Conservation (phyloP, 1,284 basidiomycete species). For the Garcileccinum viscosum region DNA sequence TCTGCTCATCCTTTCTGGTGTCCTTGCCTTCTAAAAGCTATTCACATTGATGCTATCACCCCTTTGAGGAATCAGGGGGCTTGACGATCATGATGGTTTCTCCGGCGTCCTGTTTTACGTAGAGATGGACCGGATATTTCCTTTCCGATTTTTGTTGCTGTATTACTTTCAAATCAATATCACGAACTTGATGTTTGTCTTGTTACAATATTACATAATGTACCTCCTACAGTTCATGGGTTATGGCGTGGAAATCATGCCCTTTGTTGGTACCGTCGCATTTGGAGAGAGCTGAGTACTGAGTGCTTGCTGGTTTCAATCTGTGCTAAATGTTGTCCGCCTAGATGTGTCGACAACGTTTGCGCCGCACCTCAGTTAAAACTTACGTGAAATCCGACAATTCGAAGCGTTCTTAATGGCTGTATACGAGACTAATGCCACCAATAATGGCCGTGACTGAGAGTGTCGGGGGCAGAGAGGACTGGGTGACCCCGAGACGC, state of each 20-base stretch:
- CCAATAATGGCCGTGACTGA: background rate
- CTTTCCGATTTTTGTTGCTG: slow-evolving; percentile 20
- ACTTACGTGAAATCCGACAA: background rate
- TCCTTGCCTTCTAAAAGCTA: slow-evolving; percentile 25
- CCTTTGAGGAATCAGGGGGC: background rate
- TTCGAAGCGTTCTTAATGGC: background rate
- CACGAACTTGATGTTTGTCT: slow-evolving; percentile 11
- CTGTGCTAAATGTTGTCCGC: background rate
- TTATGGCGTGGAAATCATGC: no score
- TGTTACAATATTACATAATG: background rate
- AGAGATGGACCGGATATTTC: slow-evolving; percentile 6
- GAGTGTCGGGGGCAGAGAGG: background rate
- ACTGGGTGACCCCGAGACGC: background rate
- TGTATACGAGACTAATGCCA: background rate
- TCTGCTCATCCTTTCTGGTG: slow-evolving; percentile 30
- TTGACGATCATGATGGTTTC: slow-evolving; percentile 17
- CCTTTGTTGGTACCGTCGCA: no score
- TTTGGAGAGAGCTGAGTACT: background rate
- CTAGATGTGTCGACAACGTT: background rate
- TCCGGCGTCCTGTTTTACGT: slow-evolving; percentile 4
- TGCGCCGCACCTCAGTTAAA: background rate
- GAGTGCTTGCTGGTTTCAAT: background rate
- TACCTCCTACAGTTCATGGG: no score
- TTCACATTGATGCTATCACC: slow-evolving; percentile 5
- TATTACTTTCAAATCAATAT: slow-evolving; percentile 18